Conservation (phyloP, 257 asterid genomes). For the Prunella vulgaris region DNA sequence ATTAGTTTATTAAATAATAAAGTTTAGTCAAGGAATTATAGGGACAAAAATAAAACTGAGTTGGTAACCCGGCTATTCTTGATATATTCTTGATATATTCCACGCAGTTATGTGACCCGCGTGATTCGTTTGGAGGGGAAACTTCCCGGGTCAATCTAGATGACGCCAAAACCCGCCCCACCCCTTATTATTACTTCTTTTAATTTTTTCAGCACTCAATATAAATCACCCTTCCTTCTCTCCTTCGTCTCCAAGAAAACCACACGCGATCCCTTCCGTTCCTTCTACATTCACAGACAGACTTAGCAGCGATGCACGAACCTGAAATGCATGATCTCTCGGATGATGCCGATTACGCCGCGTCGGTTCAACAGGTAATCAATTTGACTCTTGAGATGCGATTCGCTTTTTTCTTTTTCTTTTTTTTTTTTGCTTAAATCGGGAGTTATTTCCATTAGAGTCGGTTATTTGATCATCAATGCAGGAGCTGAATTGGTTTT, state of each 20-base stretch:
- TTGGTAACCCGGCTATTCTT: too few relatives aligned
- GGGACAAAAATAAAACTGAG: too few relatives aligned
- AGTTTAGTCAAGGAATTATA: too few relatives aligned
- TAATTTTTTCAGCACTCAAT: background rate
- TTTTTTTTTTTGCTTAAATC: slow-evolving; percentile 5
- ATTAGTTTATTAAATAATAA: too few relatives aligned
- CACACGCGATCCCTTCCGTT: slow-evolving; percentile 11
- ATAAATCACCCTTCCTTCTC: slow-evolving; percentile 14
- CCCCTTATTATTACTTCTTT: background rate
- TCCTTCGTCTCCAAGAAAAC: slow-evolving; percentile 33
- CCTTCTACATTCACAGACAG: slow-evolving; percentile 2
- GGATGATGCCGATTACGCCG: slow-evolving; percentile 94
- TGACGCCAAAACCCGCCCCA: background rate
- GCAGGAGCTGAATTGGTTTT: background rate
- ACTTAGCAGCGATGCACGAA: slow-evolving; percentile 56
- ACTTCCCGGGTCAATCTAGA: background rate
- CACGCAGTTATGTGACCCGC: too few relatives aligned
- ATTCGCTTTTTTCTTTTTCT: too few relatives aligned
- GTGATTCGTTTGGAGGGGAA: background rate
- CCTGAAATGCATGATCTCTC: slow-evolving; percentile 70
- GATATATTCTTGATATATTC: too few relatives aligned
- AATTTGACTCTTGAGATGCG: background rate
- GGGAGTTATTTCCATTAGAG: background rate
- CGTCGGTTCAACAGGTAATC: slow-evolving; percentile 71
- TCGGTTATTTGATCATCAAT: slow-evolving; percentile 1